Evolutionary conservation across 306 rosid species (phyloP).

Genomic region (Rosa lucieae): DNA sequence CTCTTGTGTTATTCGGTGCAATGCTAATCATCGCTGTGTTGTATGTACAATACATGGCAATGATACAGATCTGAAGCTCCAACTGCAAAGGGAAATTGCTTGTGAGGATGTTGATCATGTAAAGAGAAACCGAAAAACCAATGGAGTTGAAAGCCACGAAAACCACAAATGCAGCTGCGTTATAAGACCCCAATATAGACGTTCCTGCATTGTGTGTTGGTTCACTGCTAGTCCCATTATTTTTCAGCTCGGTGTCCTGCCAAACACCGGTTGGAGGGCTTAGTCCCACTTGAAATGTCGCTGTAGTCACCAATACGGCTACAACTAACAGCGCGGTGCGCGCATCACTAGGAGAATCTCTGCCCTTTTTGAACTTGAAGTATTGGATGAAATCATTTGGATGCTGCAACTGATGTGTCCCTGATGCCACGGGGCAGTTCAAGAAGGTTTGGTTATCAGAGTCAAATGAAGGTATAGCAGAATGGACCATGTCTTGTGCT

Average conservation of each 20-base stretch:
- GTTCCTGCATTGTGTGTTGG: background rate
- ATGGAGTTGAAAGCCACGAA: slow-evolving; percentile 24
- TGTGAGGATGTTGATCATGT: slow-evolving; percentile 24
- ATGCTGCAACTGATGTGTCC: background rate
- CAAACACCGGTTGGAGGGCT: slow-evolving; percentile 33
- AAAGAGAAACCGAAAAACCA: slow-evolving; percentile 27
- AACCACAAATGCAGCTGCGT: fast-evolving
- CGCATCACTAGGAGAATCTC: slow-evolving; percentile 36
- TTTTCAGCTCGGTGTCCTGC: slow-evolving; percentile 13
- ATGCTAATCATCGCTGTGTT: background rate
- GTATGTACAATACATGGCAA: slow-evolving; percentile 10
- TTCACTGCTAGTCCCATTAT: slow-evolving; percentile 1
- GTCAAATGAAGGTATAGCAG: background rate
- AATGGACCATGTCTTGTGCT: background rate
- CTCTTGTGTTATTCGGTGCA: background rate
- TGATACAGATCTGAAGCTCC: slow-evolving; percentile 15
- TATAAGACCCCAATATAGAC: slow-evolving; percentile 25
- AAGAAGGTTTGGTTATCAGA: background rate
- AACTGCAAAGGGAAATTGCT: slow-evolving; percentile 20
- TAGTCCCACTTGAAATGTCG: slow-evolving; percentile 33
- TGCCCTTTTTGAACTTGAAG: slow-evolving; percentile 37
- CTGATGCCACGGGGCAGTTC: background rate
- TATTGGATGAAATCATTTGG: slow-evolving; percentile 1
- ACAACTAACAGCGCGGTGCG: slow-evolving; percentile 26
- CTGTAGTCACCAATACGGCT: slow-evolving; percentile 27